Evolutionary conservation across 805 yeast species (phyloP).

Genomic region (Nakazawaea wickerhamii): DNA sequence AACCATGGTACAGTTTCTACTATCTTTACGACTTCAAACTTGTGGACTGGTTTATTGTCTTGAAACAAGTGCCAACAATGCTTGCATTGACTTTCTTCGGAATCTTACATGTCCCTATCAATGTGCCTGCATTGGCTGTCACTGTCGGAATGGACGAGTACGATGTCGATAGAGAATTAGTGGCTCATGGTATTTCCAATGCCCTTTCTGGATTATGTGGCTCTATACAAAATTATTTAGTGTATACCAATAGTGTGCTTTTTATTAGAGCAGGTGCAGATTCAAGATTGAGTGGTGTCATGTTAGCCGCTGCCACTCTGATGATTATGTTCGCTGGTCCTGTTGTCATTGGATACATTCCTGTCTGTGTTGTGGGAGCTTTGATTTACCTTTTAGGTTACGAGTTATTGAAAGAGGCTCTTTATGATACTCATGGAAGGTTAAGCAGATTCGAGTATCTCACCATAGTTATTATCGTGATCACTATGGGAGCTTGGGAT

Average conservation of each 20-base stretch:
- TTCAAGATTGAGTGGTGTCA: conserved; percentile 80
- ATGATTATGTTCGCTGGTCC: conserved; percentile 86
- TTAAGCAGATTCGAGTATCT: conserved; percentile 72
- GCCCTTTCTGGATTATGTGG: conserved; percentile 79
- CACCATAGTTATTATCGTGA: conserved; percentile 81
- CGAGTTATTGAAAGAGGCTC: conserved; percentile 80
- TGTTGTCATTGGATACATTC: conserved; percentile 86
- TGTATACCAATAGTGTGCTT: conserved; percentile 87
- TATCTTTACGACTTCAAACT: conserved; percentile 57
- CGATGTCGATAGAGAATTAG: conserved; percentile 87
- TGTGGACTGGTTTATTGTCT: conserved; percentile 71
- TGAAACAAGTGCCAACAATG: conserved; percentile 83
- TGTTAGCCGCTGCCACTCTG: conserved; percentile 78
- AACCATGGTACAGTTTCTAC: conserved; percentile 92
- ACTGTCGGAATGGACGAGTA: conserved; percentile 79
- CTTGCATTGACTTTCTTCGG: conserved; percentile 94
- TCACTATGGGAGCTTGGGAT: conserved; percentile 93
- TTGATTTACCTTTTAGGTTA: conserved; percentile 87
- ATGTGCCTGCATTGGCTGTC: conserved; percentile 95
- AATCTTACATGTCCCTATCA: conserved; percentile 92
- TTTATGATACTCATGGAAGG: conserved; percentile 78
- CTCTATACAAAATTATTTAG: conserved; percentile 89
- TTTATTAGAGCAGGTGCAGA: conserved; percentile 95
- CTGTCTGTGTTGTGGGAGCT: conserved; percentile 94
- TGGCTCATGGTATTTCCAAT: conserved; percentile 93